Evolutionary conservation across 495 filamentous ascomycete species (phyloP), one percentile per base, ranked within the genome.

Genomic region (Xylaria flabelliformis): DNA sequence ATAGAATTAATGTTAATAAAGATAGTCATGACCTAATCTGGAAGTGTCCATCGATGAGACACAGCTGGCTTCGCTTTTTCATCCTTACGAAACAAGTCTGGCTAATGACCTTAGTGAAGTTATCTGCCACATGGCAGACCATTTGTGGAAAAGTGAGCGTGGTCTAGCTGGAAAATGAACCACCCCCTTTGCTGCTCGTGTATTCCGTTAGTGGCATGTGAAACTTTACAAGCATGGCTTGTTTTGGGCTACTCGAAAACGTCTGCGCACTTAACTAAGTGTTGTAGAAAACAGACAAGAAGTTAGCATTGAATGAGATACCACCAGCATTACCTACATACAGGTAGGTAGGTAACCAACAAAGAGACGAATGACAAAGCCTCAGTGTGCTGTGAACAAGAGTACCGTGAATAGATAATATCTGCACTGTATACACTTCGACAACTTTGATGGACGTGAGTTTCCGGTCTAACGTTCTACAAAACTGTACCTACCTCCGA

Each of bases 1-100:
- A 75, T 59, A 72, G 65, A 72, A 69, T 71, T 77, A 78, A 75
- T 75, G 69, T 64, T 71, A 71, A 71, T 71, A 64, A 44, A 26
- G 61, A 64, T 44, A 26, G 61, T 63, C 1, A 42, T 63, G 59
- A 63, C 59, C 19, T 63, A 32, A 8, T 3, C 9, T 26, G 4
- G 9, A 26, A 10, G 17, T 53, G 24, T 21, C 0, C 2, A 53
- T 9, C 7, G 3, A 53, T 12, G 8, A 29, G 24, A 4, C 50
- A 7, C 3, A 26, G 51, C 2, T 56, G 5, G 51, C 10, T 29
- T 29, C 13, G 24, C 7, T 7, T 13, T 13, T 10, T 53, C 12
- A 10, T 26, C 9, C 50, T 10, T 26, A 10, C 8, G 21, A 9
- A 26, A 53, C 1, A 13, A 53, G 21, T 53, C 21, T 26, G 7